A percentile compares a stretch with the other conserved stretches of the same genome.
These are phyloP conservation scores for Xylaria curta DNA, from an alignment of 495 filamentous ascomycete species.

Conservation along the genomic window DNA sequence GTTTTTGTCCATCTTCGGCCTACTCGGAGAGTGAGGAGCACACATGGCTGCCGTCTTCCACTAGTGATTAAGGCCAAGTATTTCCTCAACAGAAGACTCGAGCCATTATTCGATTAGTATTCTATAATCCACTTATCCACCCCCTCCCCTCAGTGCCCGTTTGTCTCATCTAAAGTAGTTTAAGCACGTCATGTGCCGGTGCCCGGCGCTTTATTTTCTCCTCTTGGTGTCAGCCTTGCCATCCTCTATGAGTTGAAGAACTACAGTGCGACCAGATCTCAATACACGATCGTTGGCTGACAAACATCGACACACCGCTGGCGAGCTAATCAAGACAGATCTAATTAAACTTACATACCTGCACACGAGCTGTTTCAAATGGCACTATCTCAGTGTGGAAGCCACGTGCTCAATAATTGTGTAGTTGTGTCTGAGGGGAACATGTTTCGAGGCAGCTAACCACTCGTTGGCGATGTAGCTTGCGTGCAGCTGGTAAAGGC, in stretches of 20 bases:
- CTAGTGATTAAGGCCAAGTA: neutral
- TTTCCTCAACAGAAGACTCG: neutral
- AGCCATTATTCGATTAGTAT: neutral
- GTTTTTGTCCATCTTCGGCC: neutral
- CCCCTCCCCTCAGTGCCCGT: neutral
- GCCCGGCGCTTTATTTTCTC: neutral
- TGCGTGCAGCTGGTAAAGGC: neutral
- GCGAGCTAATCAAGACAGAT: neutral
- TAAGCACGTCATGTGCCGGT: neutral
- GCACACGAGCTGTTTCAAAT: neutral
- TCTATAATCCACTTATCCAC: neutral
- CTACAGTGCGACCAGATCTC: neutral
- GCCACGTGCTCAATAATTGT: neutral
- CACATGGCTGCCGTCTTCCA: too few relatives aligned
- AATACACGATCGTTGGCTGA: neutral
- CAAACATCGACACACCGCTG: neutral
- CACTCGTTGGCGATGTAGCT: neutral
- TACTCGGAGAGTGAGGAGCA: neutral
- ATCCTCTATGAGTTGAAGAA: neutral
- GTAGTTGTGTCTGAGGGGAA: neutral
- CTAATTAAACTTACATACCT: neutral
- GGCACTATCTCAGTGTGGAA: neutral
- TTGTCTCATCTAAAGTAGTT: constrained; percentile 5
- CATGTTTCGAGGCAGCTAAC: neutral
- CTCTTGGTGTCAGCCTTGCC: neutral